Base-by-base conservation (phyloP, 83 land plant species). In the Thuja plicata region DNA sequence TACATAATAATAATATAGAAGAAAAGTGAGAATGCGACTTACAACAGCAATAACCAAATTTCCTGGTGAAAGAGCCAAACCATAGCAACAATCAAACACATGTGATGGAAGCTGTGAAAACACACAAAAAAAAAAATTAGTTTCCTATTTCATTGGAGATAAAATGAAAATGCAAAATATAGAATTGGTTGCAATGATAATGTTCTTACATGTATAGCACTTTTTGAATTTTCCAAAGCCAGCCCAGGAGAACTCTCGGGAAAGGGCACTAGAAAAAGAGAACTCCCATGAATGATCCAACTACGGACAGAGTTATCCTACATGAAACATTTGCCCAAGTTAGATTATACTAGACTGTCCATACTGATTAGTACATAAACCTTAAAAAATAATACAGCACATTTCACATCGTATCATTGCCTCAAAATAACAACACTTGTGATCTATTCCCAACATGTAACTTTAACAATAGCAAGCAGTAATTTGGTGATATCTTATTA, bases 11-110 rank as follows among this genome's bases (percentile, higher is more conserved):
- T 3, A 43, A n/a, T 27, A 8, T 46, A 24, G 24, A 1, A 9
- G 43, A 46, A 82, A 21, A n/a, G 16, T 27, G 10, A 24, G 55
- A 83, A 83, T n/a, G 34, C 0, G 37, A 37, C 89, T 82, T 94
- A 94, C 96, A 91, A 90, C 87, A 79, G 94, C 91, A 89, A 93
- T 30, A 74, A 92, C 91, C 85, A 93, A 55, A 81, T 91, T 93
- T 86, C 96, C 94, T 66, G 96, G 93, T 34, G 94, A 92, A 27
- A 93, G 32, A 2, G 91, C 96, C 62, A 94, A 55, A 34, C 96
- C 96, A 92, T 89, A 91, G 90, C 92, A 94, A 40, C 92, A 92
- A 88, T 90, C 90, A 90, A 85, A 93, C 21, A 86, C 52, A 73
- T 74, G 50, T 19, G 87, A 57, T 86, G 92, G 92, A 74, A 92